phyloP scores from a whole-genome alignment of 306 rosid species.

The Malus sylvestris region DNA sequence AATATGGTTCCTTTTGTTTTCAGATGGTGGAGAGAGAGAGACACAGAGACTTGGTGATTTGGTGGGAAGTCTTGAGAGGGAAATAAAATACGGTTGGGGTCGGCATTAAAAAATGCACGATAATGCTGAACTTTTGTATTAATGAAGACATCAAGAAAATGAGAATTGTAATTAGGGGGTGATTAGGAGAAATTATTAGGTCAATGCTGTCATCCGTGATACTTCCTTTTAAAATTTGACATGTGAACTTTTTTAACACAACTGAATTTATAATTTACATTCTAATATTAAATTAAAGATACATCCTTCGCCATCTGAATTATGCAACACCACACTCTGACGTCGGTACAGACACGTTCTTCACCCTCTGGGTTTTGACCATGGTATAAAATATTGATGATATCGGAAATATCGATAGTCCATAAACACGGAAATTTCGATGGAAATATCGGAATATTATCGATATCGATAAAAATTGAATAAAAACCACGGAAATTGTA shows the following conservation, averaged over 20 bases:
- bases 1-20: not conserved
- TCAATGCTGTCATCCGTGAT: not conserved
- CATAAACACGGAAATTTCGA: too few species aligned
- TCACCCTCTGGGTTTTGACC: rapidly evolving
- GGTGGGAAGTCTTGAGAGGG: slow-evolving; percentile 8
- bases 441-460: too few species aligned
- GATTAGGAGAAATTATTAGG: not conserved
- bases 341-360: not conserved
- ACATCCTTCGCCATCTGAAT: slow-evolving; percentile 62
- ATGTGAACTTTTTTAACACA: too few species aligned
- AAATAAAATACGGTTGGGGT: not conserved
- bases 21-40: not conserved
- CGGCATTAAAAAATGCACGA: not conserved
- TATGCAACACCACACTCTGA: slow-evolving; percentile 64
- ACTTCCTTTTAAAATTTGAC: too few species aligned
- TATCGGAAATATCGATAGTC: too few species aligned
- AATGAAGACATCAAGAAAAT: not conserved
- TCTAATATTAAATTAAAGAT: not conserved
- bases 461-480: too few species aligned
- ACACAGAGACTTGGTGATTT: not conserved
- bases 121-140: not conserved
- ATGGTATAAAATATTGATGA: too few species aligned
- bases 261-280: too few species aligned
- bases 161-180: not conserved
- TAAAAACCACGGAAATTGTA: too few species aligned